Conservation (phyloP, 371 early-diverging fungal genomes). For the Mortierella sp. region DNA sequence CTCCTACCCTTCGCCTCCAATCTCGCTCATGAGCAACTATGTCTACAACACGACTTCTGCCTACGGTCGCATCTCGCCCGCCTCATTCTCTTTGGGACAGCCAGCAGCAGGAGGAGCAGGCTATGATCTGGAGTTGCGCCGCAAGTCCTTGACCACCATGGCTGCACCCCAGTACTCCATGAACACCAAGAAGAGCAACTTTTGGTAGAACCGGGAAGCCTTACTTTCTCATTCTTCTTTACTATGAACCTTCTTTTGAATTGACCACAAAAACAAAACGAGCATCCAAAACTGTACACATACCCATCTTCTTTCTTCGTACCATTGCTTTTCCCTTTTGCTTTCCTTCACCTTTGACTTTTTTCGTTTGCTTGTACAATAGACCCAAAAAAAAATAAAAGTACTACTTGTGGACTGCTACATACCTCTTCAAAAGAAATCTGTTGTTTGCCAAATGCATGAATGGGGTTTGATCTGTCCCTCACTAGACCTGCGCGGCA, state of each 20-base stretch:
- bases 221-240: background rate
- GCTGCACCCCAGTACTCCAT: conserved; percentile 33
- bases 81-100: conserved; percentile 47
- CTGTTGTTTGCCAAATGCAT: background rate
- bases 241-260: background rate
- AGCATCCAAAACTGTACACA: background rate
- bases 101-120: conserved; percentile 19
- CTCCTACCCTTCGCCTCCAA: conserved; percentile 51
- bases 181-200: conserved; percentile 40
- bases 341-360: background rate
- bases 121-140: conserved; percentile 43
- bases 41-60: conserved; percentile 48
- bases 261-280: conserved; percentile 1
- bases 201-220: conserved; percentile 17
- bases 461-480: background rate
- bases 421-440: background rate
- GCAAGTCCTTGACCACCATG: conserved; percentile 45
- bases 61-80: conserved; percentile 40
- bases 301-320: background rate
- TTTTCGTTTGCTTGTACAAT: background rate
- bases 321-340: background rate
- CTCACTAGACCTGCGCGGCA: background rate
- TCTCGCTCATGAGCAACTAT: conserved; percentile 52
- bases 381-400: background rate
- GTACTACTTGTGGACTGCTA: background rate